These are phyloP conservation scores for Saccharomycopsis sp. DNA, from an alignment of 805 yeast genomes.

Conservation along the genomic window DNA sequence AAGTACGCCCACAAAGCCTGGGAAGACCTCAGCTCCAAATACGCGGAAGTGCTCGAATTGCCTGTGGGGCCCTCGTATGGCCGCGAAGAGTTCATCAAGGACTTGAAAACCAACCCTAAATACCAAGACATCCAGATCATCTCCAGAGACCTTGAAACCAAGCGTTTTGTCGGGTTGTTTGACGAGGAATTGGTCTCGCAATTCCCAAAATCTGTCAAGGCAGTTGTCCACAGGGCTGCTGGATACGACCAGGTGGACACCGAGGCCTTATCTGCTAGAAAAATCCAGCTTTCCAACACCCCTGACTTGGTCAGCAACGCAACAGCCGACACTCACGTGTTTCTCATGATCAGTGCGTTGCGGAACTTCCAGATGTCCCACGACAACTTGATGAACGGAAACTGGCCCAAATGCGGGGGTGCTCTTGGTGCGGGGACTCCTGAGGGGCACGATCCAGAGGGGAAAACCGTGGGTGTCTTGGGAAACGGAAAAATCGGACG, in stretches of 20 bases:
- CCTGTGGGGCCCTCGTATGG: conserved; percentile 30
- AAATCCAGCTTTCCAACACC: conserved; percentile 61
- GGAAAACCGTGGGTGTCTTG: conserved; percentile 68
- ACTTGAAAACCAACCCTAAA: conserved; percentile 30
- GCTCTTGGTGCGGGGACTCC: conserved; percentile 53
- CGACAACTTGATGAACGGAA: conserved; percentile 45
- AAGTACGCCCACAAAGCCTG: conserved; percentile 59
- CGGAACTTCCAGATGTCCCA: conserved; percentile 63
- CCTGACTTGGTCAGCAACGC: conserved; percentile 63
- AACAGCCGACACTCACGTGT: conserved; percentile 68
- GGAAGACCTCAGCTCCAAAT: conserved; percentile 42
- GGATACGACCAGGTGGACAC: conserved; percentile 71
- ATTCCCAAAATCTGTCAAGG: conserved; percentile 47
- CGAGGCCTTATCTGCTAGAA: conserved; percentile 40
- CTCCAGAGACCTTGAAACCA: conserved; percentile 49
- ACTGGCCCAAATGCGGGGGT: conserved; percentile 53
- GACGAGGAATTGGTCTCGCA: conserved; percentile 52
- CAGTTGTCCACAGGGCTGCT: conserved; percentile 62
- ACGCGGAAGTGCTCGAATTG: conserved; percentile 39
- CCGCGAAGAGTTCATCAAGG: conserved; percentile 35
- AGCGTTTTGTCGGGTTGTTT: conserved; percentile 51
- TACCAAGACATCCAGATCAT: conserved; percentile 28
- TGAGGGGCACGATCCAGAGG: conserved; percentile 69
- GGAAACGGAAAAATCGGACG: conserved; percentile 93
- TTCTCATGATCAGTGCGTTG: conserved; percentile 52